Conservation (phyloP, 805 yeast species). For the Ogataea pignaliae region DNA sequence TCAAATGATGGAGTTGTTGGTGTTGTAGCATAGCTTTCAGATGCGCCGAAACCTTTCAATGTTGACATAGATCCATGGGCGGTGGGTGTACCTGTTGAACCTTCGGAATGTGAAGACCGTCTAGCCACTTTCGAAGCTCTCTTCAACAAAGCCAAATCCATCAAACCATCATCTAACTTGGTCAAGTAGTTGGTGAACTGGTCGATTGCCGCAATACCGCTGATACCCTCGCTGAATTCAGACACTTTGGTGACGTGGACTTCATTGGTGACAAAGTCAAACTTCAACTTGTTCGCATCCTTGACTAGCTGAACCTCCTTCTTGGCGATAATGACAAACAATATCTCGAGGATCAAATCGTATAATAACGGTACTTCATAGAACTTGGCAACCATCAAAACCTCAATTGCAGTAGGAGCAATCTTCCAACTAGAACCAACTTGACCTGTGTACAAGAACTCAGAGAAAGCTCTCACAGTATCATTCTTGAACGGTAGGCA, state of each 20-base stretch:
- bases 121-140: slow-evolving; percentile 36
- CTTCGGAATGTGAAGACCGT: slow-evolving; percentile 11
- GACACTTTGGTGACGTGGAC: slow-evolving; percentile 3
- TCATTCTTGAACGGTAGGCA: slow-evolving; percentile 63
- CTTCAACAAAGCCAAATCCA: slow-evolving; percentile 51
- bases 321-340: slow-evolving; percentile 65
- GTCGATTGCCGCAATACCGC: slow-evolving; percentile 30
- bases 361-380: slow-evolving; percentile 68
- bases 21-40: neutral
- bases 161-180: slow-evolving; percentile 61
- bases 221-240: slow-evolving; percentile 10
- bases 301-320: slow-evolving; percentile 51
- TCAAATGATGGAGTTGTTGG: neutral
- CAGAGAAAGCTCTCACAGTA: slow-evolving; percentile 62
- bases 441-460: slow-evolving; percentile 75
- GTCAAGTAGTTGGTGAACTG: slow-evolving; percentile 53
- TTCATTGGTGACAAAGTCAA: slow-evolving; percentile 10
- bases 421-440: slow-evolving; percentile 72
- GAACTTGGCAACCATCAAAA: slow-evolving; percentile 56
- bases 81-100: slow-evolving; percentile 2
- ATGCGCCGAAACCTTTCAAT: neutral
- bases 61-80: neutral
- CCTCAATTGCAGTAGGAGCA: slow-evolving; percentile 63
- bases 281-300: slow-evolving; percentile 34
- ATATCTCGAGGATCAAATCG: slow-evolving; percentile 62